Evolutionary conservation across 768 basidiomycete species (phyloP), one percentile per base, ranked within the genome.

Genomic region (Tubosaeta sp.): DNA sequence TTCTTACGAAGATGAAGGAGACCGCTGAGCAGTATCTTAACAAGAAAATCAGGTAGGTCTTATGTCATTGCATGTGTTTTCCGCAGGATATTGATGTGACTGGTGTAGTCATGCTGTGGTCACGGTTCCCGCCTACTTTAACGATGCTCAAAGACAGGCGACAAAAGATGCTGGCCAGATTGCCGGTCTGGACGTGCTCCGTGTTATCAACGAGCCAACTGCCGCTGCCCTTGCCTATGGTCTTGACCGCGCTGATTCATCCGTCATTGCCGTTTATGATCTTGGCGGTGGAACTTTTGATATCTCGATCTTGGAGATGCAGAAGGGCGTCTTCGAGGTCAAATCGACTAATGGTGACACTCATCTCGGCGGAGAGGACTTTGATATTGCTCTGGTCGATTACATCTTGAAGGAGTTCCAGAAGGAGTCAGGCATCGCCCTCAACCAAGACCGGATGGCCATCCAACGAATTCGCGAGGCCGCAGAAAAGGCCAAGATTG

Each of bases 311-410:
- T 79, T 99, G 51, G 95, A 97, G 75, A 98, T 98, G 93, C 93
- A 97, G 72, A 95, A 97, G 73, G 97, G 95, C 63, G 95, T 99
- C 10, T 99, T 98, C 71, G 97, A 98, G 72, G 97, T 99, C 68
- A 99, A 98, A 78, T 97, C 97, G 1, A 99, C 97, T 50, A 97
- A 97, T 67, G 97, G 97, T 68, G 95, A 99, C 72, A 98, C 97
- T 14, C 97, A 99, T 69, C 83, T 99, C 52, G 97, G 92, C 60
- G 86, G 86, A 67, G 97, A 99, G 74, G 97, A 98, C 72, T 98
- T 98, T 66, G 97, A 98, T 65, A 85, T 95, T 51, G 73, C 84
- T 35, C 82, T 98, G 39, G 86, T 98, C 57, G 83, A 95, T 58
- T 74, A 89, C 73, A 79, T 99, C 66, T 71, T 97, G 43, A 76